phyloP scores from a whole-genome alignment of 768 basidiomycete genomes.

The Kwoniella bestiolae region DNA sequence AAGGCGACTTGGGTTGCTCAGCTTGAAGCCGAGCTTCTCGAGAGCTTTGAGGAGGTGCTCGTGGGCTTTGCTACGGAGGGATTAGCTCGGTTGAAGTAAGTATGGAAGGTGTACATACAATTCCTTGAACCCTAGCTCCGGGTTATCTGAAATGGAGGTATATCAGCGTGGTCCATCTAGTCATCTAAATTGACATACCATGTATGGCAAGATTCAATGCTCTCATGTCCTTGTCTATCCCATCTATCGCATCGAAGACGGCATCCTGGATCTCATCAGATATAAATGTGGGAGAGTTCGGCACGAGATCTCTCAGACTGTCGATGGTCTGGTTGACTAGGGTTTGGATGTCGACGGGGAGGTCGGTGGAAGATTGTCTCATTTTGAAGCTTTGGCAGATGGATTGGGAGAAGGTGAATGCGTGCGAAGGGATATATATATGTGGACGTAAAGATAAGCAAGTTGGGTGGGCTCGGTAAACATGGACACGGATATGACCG shows the following conservation, averaged over 20 bases:
- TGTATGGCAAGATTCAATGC: slow-evolving; percentile 30
- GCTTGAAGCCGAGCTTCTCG: slow-evolving; percentile 27
- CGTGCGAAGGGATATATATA: background rate
- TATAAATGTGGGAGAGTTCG: slow-evolving; percentile 21
- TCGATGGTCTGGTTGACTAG: slow-evolving; percentile 34
- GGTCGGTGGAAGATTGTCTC: background rate
- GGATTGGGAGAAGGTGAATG: background rate
- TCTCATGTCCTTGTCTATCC: slow-evolving; percentile 25
- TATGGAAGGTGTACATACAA: slow-evolving; percentile 8
- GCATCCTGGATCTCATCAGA: slow-evolving; percentile 33
- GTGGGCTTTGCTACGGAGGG: slow-evolving; percentile 25
- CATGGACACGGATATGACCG: background rate
- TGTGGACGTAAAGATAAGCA: background rate
- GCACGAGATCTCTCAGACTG: slow-evolving; percentile 19
- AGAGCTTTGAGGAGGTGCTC: slow-evolving; percentile 25
- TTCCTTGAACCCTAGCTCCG: slow-evolving; percentile 31
- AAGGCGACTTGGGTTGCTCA: slow-evolving; percentile 31
- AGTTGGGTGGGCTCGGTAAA: background rate
- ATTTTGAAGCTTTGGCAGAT: background rate
- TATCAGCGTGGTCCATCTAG: slow-evolving; percentile 2
- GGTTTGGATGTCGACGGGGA: slow-evolving; percentile 17
- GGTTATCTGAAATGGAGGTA: slow-evolving; percentile 16
- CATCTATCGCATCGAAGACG: slow-evolving; percentile 28
- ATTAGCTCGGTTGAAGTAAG: background rate
- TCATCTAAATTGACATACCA: slow-evolving; percentile 9